phyloP scores from a whole-genome alignment of 768 basidiomycete species.

The Leccinellum luteum region DNA sequence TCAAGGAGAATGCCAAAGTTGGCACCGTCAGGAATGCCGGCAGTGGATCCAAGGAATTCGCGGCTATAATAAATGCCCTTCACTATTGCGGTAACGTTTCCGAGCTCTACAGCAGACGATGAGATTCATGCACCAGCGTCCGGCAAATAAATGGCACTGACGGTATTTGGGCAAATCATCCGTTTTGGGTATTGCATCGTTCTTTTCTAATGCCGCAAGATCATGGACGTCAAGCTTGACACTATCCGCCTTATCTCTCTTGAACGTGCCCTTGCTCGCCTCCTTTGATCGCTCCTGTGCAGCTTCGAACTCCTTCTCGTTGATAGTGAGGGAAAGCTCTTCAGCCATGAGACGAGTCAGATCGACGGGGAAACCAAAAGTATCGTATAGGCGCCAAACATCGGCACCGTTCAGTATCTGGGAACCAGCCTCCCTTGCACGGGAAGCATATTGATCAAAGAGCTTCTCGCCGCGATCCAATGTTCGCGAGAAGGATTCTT shows the following conservation, averaged over 20 bases:
- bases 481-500: constrained; percentile 96
- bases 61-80: constrained; percentile 85
- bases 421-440: constrained; percentile 58
- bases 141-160: constrained; percentile 37
- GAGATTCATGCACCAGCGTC: not conserved
- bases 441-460: constrained; percentile 82
- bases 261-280: constrained; percentile 82
- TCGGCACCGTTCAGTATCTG: constrained; percentile 83
- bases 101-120: constrained; percentile 51
- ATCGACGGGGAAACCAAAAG: constrained; percentile 97
- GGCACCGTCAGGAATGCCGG: constrained; percentile 57
- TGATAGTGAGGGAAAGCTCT: constrained; percentile 80
- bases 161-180: constrained; percentile 92
- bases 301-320: constrained; percentile 84
- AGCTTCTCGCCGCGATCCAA: constrained; percentile 95
- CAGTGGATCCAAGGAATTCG: constrained; percentile 67
- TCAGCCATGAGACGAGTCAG: constrained; percentile 97
- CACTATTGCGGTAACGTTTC: constrained; percentile 71
- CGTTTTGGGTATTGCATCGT: constrained; percentile 78
- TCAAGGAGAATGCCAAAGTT: constrained; percentile 88
- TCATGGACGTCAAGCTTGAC: constrained; percentile 97
- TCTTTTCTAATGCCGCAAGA: constrained; percentile 80
- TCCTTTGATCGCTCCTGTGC: constrained; percentile 88
- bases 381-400: constrained; percentile 97
- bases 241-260: constrained; percentile 61